Conservation (phyloP, 768 basidiomycete genomes). For the Jaapia argillacea region DNA sequence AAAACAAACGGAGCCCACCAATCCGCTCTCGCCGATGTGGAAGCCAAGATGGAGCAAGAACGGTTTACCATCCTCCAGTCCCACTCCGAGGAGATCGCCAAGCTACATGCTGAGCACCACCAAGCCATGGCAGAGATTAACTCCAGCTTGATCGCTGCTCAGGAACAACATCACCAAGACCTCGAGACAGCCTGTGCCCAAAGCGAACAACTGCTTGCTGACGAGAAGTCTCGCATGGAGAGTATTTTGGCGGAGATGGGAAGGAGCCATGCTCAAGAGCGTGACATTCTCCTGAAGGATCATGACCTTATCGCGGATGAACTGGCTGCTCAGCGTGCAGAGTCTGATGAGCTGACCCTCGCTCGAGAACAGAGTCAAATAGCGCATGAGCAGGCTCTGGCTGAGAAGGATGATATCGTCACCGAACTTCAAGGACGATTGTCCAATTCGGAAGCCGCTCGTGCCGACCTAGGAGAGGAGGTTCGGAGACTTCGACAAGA, state of each 20-base stretch:
- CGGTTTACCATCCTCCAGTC: conserved; percentile 22
- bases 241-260: conserved; percentile 39
- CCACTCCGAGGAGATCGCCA: conserved; percentile 32
- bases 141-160: conserved; percentile 26
- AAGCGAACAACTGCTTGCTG: conserved; percentile 23
- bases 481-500: conserved; percentile 44
- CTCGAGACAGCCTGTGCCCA: conserved; percentile 27
- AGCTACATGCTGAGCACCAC: conserved; percentile 39
- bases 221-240: conserved; percentile 38
- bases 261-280: conserved; percentile 36
- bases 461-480: conserved; percentile 30
- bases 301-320: conserved; percentile 36
- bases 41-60: conserved; percentile 24
- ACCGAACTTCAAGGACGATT: conserved; percentile 41
- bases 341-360: conserved; percentile 29
- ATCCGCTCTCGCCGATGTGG: conserved; percentile 20
- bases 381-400: conserved; percentile 30
- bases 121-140: conserved; percentile 31
- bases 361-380: conserved; percentile 21
- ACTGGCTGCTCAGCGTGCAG: conserved; percentile 38
- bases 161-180: conserved; percentile 22
- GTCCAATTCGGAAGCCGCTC: conserved; percentile 25
- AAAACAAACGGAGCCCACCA: conserved; percentile 40
- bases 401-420: conserved; percentile 29
- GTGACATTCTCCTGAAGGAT: conserved; percentile 27